Evolutionary conservation across 192 early-diverging fungal genomes (phyloP), one percentile per base, ranked within the genome.

Genomic region (Dispira simplex): DNA sequence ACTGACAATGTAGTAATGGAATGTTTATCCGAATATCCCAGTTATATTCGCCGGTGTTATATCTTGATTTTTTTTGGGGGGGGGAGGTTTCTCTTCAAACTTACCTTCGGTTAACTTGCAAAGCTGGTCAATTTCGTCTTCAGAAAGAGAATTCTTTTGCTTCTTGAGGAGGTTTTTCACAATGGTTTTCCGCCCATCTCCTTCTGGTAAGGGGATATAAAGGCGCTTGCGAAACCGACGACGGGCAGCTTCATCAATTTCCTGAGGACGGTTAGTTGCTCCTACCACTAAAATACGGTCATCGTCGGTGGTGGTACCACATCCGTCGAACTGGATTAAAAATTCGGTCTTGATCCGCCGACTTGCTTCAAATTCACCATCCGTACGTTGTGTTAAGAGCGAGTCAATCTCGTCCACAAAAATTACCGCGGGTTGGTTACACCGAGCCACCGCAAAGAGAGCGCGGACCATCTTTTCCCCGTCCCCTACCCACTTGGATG

Each of bases 341-440:
- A 94, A 95, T 74, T 95, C 93, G 1, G 93, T 97, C 72, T 97
- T 97, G 51, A 97, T 89, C 46, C 92, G 72, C 20, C 93, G 70
- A 5, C 84, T 89, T 11, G 90, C 88, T 64, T 97, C 93, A 45
- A 83, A 69, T 70, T 97, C 93, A 44, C 90, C 90, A 55, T 94
- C 92, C 0, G 85, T 90, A 16, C 93, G 81, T 63, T 90, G 84
- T 1, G 91, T 88, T 66, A 97, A 64, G 8, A 97, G 75, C 11
- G 90, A 93, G 70, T 97, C 93, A 64, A 97, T 93, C 73, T 97
- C 93, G 66, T 97, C 93, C 45, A 97, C 82, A 70, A 95, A 93
- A 16, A 95, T 90, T 0, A 93, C 90, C 0, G 85, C 79, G 21
- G 93, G 93, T 73, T 94, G 91, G 52, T 81, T 75, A 45, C 83